Percentiles rank a stretch among this genome's conserved stretches.
These are phyloP conservation scores for Papiliotrema nemorosa DNA, from an alignment of 1,284 basidiomycete genomes.

Conservation along the genomic window DNA sequence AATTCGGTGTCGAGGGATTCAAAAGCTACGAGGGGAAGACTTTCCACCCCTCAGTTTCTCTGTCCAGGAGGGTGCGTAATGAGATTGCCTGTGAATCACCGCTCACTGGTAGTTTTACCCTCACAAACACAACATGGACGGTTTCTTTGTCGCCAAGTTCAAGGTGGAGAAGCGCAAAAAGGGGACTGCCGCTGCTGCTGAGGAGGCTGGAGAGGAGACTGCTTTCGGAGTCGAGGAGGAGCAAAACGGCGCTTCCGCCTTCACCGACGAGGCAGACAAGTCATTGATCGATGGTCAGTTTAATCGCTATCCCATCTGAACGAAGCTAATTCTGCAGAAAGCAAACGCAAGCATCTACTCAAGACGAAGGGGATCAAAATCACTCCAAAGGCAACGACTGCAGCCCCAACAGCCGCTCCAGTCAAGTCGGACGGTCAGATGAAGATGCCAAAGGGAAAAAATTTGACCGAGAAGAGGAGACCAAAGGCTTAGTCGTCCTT, in stretches of 20 bases:
- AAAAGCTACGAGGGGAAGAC: conserved; percentile 82
- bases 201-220: conserved; percentile 46
- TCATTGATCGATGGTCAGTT: conserved; percentile 46
- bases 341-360: conserved; percentile 49
- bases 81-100: background rate
- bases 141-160: conserved; percentile 98
- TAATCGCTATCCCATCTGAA: background rate
- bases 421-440: conserved; percentile 15
- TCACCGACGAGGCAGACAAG: conserved; percentile 49
- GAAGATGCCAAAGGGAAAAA: conserved; percentile 36
- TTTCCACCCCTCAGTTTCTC: conserved; percentile 73
- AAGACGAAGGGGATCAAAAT: conserved; percentile 53
- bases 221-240: conserved; percentile 44
- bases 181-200: conserved; percentile 32
- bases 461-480: conserved; percentile 33
- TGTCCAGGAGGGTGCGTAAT: conserved; percentile 64
- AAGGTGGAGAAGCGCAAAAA: conserved; percentile 79
- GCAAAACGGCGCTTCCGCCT: conserved; percentile 31
- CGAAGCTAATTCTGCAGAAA: conserved; percentile 32
- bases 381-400: conserved; percentile 38
- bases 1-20: conserved; percentile 91
- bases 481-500: conserved; percentile 6
- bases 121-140: conserved; percentile 68
- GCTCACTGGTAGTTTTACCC: conserved; percentile 41
- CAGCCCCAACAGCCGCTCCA: conserved; percentile 14